phyloP scores from a whole-genome alignment of 768 basidiomycete species.

The Leccinum disarticulatum region DNA sequence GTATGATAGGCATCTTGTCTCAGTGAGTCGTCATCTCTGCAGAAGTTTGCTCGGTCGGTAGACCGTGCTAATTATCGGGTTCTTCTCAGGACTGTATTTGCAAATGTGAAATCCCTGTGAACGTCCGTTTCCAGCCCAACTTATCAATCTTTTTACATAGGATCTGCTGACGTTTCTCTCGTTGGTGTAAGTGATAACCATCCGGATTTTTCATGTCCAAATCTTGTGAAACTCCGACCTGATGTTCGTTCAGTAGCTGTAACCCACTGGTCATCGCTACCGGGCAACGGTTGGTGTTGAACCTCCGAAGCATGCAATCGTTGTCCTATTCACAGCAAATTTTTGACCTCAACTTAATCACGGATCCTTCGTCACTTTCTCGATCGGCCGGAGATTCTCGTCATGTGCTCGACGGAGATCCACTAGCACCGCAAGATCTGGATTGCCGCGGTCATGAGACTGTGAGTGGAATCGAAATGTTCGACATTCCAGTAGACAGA shows the following conservation, averaged over 20 bases:
- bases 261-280: constrained; percentile 9
- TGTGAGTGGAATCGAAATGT: neutral
- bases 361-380: neutral
- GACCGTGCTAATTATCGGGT: neutral
- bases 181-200: neutral
- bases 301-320: constrained; percentile 7
- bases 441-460: neutral
- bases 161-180: neutral
- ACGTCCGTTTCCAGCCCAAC: neutral
- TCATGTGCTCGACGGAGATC: neutral
- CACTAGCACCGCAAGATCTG: neutral
- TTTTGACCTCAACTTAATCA: neutral
- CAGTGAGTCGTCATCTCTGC: constrained; percentile 4
- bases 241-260: neutral
- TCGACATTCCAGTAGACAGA: neutral
- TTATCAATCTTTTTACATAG: neutral
- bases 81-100: neutral
- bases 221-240: neutral
- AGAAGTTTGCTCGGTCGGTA: neutral
- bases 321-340: neutral
- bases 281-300: constrained; percentile 20
- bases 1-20: neutral
- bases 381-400: neutral
- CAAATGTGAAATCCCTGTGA: neutral
- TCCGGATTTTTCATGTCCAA: neutral